Conservation (phyloP, 2,329 filamentous ascomycete species). For the Colletotrichum lini region DNA sequence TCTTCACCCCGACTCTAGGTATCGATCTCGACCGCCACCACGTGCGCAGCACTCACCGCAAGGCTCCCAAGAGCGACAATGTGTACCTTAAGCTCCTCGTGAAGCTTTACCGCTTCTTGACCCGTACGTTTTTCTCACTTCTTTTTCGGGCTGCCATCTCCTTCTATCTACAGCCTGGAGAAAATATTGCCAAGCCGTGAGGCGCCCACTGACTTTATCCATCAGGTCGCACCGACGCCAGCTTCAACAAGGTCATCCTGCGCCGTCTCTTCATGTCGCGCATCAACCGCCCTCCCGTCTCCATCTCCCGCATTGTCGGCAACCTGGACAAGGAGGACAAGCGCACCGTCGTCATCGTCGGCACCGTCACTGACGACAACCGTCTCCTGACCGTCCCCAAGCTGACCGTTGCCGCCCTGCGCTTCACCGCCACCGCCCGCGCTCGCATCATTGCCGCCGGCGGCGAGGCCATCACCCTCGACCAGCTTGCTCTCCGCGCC, state of each 20-base stretch:
- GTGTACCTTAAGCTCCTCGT: slow-evolving; percentile 97
- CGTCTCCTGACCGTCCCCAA: slow-evolving; percentile 92
- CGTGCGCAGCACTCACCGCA: slow-evolving; percentile 83
- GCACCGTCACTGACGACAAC: slow-evolving; percentile 98
- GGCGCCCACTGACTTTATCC: background rate
- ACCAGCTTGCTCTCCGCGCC: slow-evolving; percentile 95
- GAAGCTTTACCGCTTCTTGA: slow-evolving; percentile 98
- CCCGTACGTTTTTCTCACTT: slow-evolving; percentile 75
- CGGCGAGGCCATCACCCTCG: slow-evolving; percentile 94
- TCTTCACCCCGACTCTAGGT: slow-evolving; percentile 67
- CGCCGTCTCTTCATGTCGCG: slow-evolving; percentile 98
- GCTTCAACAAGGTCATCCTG: slow-evolving; percentile 99
- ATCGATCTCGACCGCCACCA: slow-evolving; percentile 81
- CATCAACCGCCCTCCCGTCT: slow-evolving; percentile 97
- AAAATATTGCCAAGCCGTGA: background rate
- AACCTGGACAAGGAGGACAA: slow-evolving; percentile 78
- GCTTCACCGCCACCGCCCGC: slow-evolving; percentile 96
- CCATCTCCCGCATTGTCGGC: slow-evolving; percentile 88
- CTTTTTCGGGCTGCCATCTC: no score
- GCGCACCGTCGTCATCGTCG: slow-evolving; percentile 94
- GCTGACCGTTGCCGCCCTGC: slow-evolving; percentile 92
- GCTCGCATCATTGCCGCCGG: slow-evolving; percentile 94
- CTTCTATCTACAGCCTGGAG: no score
- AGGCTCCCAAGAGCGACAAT: slow-evolving; percentile 98
- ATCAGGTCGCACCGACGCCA: slow-evolving; percentile 91